Conservation (phyloP, 768 basidiomycete species). For the Rubroboletus pulcherrimus region DNA sequence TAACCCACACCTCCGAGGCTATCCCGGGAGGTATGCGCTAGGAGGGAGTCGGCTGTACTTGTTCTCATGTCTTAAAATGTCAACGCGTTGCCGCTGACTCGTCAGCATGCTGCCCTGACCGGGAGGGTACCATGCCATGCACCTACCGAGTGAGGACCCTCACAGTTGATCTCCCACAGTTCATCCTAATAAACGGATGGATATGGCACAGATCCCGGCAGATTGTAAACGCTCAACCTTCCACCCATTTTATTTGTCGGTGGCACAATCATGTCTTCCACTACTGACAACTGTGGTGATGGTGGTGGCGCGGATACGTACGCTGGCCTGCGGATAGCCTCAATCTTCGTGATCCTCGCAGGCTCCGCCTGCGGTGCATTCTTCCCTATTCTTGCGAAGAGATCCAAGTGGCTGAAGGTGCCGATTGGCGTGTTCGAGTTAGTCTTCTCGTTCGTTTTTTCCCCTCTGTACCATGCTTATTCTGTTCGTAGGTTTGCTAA, state of each 20-base stretch:
- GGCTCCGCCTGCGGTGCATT: constrained; percentile 59
- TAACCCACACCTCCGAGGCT: no score
- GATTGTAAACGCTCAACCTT: not conserved
- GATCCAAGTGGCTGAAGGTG: constrained; percentile 44
- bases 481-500: constrained; percentile 62
- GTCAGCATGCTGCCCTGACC: constrained; percentile 8
- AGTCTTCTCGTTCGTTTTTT: constrained; percentile 23
- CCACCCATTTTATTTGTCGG: not conserved
- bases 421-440: constrained; percentile 58
- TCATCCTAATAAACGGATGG: not conserved
- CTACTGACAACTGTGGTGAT: constrained; percentile 39
- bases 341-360: constrained; percentile 69
- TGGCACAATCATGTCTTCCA: constrained; percentile 21
- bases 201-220: not conserved
- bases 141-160: constrained; percentile 21
- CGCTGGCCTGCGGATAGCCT: constrained; percentile 58
- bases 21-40: no score
- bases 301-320: constrained; percentile 50
- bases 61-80: not conserved
- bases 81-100: not conserved
- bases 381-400: constrained; percentile 65
- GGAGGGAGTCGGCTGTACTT: no score
- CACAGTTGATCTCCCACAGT: constrained; percentile 21
- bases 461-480: not conserved
- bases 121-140: constrained; percentile 17